Percentiles rank a stretch among this genome's conserved stretches.
These are phyloP conservation scores for Xylaria arbuscula DNA, from an alignment of 2,329 filamentous ascomycete species.

Conservation along the genomic window DNA sequence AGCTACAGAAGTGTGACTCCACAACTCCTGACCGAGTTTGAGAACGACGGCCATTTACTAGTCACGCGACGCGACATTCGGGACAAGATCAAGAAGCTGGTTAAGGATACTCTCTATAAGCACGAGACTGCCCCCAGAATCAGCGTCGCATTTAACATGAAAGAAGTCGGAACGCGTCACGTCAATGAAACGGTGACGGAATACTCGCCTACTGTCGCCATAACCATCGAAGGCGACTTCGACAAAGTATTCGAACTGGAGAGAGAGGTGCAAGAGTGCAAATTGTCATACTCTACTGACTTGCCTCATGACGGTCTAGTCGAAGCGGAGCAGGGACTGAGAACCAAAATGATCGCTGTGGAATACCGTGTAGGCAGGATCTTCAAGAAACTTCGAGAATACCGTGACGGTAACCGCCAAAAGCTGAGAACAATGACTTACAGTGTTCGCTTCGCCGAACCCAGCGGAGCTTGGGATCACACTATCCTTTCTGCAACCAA, in stretches of 20 bases:
- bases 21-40: neutral
- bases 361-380: neutral
- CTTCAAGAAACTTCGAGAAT: neutral
- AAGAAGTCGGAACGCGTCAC: too few relatives aligned
- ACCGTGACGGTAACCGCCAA: neutral
- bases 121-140: neutral
- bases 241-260: neutral
- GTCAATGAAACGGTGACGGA: neutral
- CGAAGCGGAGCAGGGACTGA: neutral
- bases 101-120: neutral
- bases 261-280: neutral
- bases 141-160: neutral
- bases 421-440: neutral
- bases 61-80: neutral
- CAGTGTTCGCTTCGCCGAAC: neutral
- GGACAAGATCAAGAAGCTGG: neutral
- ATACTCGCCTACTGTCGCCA: neutral
- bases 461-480: neutral
- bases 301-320: neutral
- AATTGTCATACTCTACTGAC: neutral
- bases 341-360: neutral
- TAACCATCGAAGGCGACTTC: neutral
- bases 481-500: neutral
- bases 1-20: neutral
- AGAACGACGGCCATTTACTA: neutral